These are phyloP conservation scores for Hansenula lynferdii DNA, from an alignment of 1,139 yeast genomes.

Conservation along the genomic window DNA sequence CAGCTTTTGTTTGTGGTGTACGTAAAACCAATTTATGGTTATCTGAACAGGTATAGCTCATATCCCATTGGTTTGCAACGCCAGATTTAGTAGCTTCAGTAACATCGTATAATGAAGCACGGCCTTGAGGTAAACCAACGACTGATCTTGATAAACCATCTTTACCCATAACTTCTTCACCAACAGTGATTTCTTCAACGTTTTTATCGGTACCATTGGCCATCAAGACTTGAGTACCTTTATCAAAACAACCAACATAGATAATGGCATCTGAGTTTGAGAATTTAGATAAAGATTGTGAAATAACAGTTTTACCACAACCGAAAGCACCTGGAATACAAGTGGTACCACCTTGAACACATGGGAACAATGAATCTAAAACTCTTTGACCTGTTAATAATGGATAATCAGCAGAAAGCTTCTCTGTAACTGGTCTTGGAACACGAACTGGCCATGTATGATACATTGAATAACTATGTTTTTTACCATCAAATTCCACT, in stretches of 20 bases:
- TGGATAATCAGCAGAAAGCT: slow-evolving; percentile 89
- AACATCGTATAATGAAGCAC: slow-evolving; percentile 33
- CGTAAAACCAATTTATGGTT: slow-evolving; percentile 28
- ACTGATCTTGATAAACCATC: slow-evolving; percentile 38
- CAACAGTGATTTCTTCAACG: slow-evolving; percentile 32
- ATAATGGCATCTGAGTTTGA: slow-evolving; percentile 96
- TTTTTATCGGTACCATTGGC: slow-evolving; percentile 32
- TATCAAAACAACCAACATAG: slow-evolving; percentile 66
- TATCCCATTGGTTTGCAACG: slow-evolving; percentile 10
- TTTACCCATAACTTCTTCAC: slow-evolving; percentile 39
- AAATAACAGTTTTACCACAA: slow-evolving; percentile 98
- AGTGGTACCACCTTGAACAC: slow-evolving; percentile 99
- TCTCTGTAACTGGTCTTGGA: slow-evolving; percentile 97
- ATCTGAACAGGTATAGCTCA: slow-evolving; percentile 25
- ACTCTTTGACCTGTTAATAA: slow-evolving; percentile 98
- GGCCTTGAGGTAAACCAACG: slow-evolving; percentile 37
- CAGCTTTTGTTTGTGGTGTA: slow-evolving; percentile 21
- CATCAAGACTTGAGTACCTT: slow-evolving; percentile 37
- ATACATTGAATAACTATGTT: slow-evolving; percentile 81
- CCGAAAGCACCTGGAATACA: slow-evolving; percentile 99
- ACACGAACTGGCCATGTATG: slow-evolving; percentile 99
- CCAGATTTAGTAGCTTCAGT: slow-evolving; percentile 22
- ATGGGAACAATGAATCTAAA: slow-evolving; percentile 93
- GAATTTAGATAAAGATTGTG: slow-evolving; percentile 94
- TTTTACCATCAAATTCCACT: slow-evolving; percentile 91